Evolutionary conservation across 179 eudicot genomes (phyloP), one percentile per base, ranked within the genome.

Genomic region (Beta corolliflora): DNA sequence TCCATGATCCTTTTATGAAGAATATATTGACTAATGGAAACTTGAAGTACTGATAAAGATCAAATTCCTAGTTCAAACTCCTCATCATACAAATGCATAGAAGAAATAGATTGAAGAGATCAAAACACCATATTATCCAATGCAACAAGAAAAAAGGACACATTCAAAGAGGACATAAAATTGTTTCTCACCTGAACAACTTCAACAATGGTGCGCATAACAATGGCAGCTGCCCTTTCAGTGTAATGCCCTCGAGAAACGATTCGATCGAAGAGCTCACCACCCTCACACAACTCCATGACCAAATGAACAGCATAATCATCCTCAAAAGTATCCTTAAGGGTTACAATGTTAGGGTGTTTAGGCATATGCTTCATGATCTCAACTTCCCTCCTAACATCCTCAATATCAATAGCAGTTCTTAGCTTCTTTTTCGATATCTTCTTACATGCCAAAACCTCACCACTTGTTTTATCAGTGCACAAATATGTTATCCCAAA

Each of bases 241-340:
- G 97, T 93, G 72, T 94, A 94, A 89, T 94, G 98, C 1, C 98
- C 98, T 60, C 93, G 85, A 4, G 98, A 90, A 79, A 94, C 98
- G 75, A 94, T 94, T 76, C 98, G 87, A 87, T 94, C 98, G 70
- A 92, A 94, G 86, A 94, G 75, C 73, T 94, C 98, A 45, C 98
- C 98, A 0, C 98, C 98, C 79, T 92, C 94, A 72, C 98, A 94
- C 80, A 92, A 80, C 84, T 94, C 98, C 98, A 94, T 94, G 31
- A 94, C 97, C 86, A 94, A 84, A 80, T 94, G 97, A 10, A 94
- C 97, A 9, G 95, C 98, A 75, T 81, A 56, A 85, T 88, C 93
- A 81, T 94, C 98, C 84, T 94, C 98, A 85, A 85, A 94, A 69
- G 97, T 89, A 75, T 86, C 97, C 88, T 94, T 94, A 81, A 94